Base-by-base conservation (phyloP, 108 stramenopile genomes). In the Schizochytrium sp. region DNA sequence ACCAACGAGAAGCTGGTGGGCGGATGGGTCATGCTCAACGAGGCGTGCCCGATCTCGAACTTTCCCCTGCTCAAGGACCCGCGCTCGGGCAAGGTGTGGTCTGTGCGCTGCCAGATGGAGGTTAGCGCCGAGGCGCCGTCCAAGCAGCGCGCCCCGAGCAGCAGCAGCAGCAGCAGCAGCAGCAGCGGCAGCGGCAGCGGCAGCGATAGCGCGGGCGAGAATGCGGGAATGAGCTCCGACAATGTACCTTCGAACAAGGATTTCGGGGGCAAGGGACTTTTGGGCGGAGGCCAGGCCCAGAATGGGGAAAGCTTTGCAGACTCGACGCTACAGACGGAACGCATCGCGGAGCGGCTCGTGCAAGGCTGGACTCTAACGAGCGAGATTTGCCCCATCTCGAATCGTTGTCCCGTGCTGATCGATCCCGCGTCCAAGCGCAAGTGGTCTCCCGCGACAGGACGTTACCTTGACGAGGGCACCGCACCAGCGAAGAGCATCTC, bases 61-160 rank as follows among this genome's bases (percentile, higher is more conserved):
- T 83, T 3, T 34, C 76, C 76, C 6, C 51, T 83, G 76, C 48
- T 83, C 48, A 83, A 34, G 76, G 76, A 83, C 51, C 76, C 76
- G 76, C 19, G 28, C n/a, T 25, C 23, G 43, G 76, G 76, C 48
- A 83, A 53, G 51, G 28, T 83, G 8, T 83, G 76, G 76, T 83
- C 76, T 23, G 51, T 83, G 48, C 45, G 76, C 48, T 83, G 76
- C 51, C 76, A 83, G 5, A 83, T 83, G 76, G 76, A 83, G 76
- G 76, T 83, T 4, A 23, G 10, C 51, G 12, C 45, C 6, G 76
- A 83, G n/a, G n/a, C 72, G 16, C 16, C 16, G 16, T 16, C 21
- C 28, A 18, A 18, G 29, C 21, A 83, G 76, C 16, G 6, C 28
- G 76, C 76, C 4, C 6, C 45, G 10, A 53, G 51, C 14, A 23